Evolutionary conservation across 139 green algal species (phyloP), one percentile per base, ranked within the genome.

Genomic region (Deuterostichococcus epilithicus): DNA sequence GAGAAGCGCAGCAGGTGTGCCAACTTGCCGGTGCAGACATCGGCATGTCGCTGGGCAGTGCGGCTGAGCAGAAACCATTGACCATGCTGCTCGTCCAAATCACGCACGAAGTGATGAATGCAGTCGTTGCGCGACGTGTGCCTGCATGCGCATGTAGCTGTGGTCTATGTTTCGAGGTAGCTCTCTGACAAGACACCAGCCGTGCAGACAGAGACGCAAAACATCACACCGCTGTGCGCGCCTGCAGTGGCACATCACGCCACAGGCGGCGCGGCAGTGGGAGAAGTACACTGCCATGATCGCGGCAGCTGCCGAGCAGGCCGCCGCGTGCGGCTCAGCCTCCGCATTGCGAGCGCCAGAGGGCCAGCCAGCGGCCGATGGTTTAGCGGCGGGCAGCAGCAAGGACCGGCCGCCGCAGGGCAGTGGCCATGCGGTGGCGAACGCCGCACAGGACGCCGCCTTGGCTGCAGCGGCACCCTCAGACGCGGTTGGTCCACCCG

Each of bases 201-300:
- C 34, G 20, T 66, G 26, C 10, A 66, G 42, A 8, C 26, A 18
- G 67, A 1, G 23, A 22, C 45, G 32, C 22, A 35, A 5, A 34
- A 34, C 20, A 59, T 34, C 32, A 58, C 3, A 8, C 69, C 35
- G 5, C 18, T 36, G 5, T 5, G 26, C 8, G 35, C 33, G 23
- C 26, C 34, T 69, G 76, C 86, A 91, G 85, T 81, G 74, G 68
- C 75, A 90, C 63, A 72, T 94, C 4, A 92, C 82, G 15, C 42
- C 76, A 13, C 59, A 39, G n/a, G 72, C 90, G 1, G 44, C 32
- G 26, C 28, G 32, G 26, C 76, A 82, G 30, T 92, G 85, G 85
- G 33, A 73, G 30, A 75, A 82, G 15, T 94, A 95, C 74, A 75
- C 58, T 2, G 26, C 38, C 5, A 91, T 95, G 74, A 30, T 95